Evolutionary conservation across 1,139 yeast species (phyloP).

Genomic region (Hyphopichia pseudoburtonii): DNA sequence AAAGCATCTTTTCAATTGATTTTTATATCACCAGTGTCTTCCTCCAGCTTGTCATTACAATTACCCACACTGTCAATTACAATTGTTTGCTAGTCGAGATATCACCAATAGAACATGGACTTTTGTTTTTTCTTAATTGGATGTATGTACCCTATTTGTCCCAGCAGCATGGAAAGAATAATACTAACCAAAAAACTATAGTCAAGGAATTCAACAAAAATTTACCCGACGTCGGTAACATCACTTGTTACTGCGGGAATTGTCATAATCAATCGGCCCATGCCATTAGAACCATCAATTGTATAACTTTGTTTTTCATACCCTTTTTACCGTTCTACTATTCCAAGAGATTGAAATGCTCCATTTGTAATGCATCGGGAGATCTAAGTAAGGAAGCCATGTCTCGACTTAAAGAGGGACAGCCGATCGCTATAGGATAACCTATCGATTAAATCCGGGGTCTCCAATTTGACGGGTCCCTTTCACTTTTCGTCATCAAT

Average conservation of each 20-base stretch:
- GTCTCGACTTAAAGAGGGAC: slow-evolving; percentile 36
- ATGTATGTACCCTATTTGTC: slow-evolving; percentile 19
- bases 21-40: too few relatives aligned
- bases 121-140: slow-evolving; percentile 32
- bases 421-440: slow-evolving; percentile 42
- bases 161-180: neutral
- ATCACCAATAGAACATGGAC: slow-evolving; percentile 1
- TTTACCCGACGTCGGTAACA: slow-evolving; percentile 25
- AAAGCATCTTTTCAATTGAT: too few relatives aligned
- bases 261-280: slow-evolving; percentile 49
- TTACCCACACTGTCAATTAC: too few relatives aligned
- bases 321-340: slow-evolving; percentile 46
- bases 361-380: slow-evolving; percentile 47
- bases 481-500: too few relatives aligned
- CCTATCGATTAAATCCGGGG: too few relatives aligned
- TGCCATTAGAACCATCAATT: slow-evolving; percentile 41
- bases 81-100: neutral
- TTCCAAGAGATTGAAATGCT: slow-evolving; percentile 38
- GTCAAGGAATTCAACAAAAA: slow-evolving; percentile 33
- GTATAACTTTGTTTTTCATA: slow-evolving; percentile 46
- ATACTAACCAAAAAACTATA: slow-evolving; percentile 11
- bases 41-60: too few relatives aligned
- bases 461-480: too few relatives aligned
- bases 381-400: slow-evolving; percentile 31
- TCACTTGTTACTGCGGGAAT: slow-evolving; percentile 36